These are phyloP conservation scores for Colletotrichum theobromicola DNA, from an alignment of 2,329 filamentous ascomycete species.

Conservation along the genomic window DNA sequence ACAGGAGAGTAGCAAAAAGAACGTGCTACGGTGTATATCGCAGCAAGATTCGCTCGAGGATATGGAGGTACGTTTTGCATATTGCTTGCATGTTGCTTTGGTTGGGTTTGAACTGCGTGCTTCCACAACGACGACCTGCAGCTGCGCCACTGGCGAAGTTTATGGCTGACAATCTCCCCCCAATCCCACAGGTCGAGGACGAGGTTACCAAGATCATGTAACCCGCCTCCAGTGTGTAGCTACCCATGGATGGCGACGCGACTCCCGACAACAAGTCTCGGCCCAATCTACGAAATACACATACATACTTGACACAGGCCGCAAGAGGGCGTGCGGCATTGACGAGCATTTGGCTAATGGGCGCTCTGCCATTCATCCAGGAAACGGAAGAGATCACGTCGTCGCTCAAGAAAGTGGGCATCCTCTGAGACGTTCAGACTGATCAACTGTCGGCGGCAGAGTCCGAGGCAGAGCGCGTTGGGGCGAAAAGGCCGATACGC, in stretches of 20 bases:
- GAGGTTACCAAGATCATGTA: conserved; percentile 92
- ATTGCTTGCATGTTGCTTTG: neutral
- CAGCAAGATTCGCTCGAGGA: conserved; percentile 98
- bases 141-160: conserved; percentile 19
- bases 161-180: conserved; percentile 54
- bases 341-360: conserved; percentile 27
- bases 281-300: neutral
- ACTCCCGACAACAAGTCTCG: neutral
- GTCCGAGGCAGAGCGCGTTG: neutral
- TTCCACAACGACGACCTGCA: neutral
- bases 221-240: conserved; percentile 28
- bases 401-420: conserved; percentile 43
- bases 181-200: conserved; percentile 75
- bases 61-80: conserved; percentile 88
- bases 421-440: conserved; percentile 36
- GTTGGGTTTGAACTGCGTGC: neutral
- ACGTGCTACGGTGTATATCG: conserved; percentile 91
- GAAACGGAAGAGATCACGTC: conserved; percentile 38
- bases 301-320: neutral
- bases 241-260: conserved; percentile 8
- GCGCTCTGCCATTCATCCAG: conserved; percentile 28
- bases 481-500: neutral
- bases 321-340: conserved; percentile 2
- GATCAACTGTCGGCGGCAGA: neutral
- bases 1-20: conserved; percentile 99